Evolutionary conservation across 1,284 basidiomycete genomes (phyloP).

Genomic region (Earliella scabrosa): DNA sequence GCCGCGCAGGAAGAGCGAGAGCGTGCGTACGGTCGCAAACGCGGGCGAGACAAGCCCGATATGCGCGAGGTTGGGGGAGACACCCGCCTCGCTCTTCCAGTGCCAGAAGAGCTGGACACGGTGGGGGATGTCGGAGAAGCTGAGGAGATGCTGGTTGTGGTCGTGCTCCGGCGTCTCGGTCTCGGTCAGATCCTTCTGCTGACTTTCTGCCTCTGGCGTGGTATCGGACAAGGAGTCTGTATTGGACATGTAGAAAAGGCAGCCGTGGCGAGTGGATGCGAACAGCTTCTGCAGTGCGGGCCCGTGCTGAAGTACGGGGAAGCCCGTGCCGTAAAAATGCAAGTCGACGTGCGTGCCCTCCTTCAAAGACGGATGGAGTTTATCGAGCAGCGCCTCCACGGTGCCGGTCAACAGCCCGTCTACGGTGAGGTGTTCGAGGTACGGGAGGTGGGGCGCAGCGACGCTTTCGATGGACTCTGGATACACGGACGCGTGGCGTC

Average conservation of each 20-base stretch:
- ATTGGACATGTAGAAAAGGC: constrained; percentile 1
- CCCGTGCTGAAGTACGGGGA: constrained; percentile 1
- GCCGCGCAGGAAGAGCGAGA: constrained; percentile 8
- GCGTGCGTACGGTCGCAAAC: constrained; percentile 2
- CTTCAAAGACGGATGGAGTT: constrained; percentile 1
- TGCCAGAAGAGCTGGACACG: constrained; percentile 16
- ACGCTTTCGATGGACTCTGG: constrained; percentile 1
- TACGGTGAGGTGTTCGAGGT: constrained; percentile 4
- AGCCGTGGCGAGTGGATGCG: constrained; percentile 2
- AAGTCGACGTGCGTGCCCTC: constrained; percentile 2
- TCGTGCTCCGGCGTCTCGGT: neutral
- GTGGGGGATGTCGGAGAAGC: constrained; percentile 10
- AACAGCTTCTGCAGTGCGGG: neutral
- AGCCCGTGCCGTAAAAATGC: constrained; percentile 1
- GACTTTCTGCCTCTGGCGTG: too few relatives aligned
- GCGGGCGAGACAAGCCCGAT: constrained; percentile 10
- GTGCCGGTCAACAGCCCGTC: constrained; percentile 7
- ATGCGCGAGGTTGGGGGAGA: constrained; percentile 7
- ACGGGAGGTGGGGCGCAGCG: constrained; percentile 3
- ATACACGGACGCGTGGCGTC: neutral
- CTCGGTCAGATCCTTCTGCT: too few relatives aligned
- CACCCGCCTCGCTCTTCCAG: constrained; percentile 1
- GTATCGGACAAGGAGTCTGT: neutral
- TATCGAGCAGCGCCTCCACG: constrained; percentile 2
- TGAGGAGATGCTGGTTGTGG: constrained; percentile 1